Base-by-base conservation (phyloP, 352 stramenopile genomes). In the Phytophthora palmivora region DNA sequence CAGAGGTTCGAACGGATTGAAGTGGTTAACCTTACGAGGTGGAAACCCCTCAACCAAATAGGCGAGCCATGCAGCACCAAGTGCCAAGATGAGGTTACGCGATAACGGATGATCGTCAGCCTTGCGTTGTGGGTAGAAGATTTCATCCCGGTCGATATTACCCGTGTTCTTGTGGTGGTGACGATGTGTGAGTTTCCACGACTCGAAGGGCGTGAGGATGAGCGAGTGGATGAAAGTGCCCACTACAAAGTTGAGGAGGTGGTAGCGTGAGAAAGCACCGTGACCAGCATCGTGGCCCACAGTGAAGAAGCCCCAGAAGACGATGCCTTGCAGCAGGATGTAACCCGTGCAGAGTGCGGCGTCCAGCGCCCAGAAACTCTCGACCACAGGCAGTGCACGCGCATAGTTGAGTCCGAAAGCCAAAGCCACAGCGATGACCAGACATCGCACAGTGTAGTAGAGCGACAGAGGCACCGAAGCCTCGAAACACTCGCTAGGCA, bases 121-220 rank as follows among this genome's bases (percentile, higher is more conserved):
- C 49, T 80, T 79, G 60, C 83, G 83, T 46, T 92, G 83, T 41
- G 85, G 85, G 69, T 91, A 91, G 56, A 92, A 94, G 59, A 92
- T 82, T 61, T 92, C 85, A 52, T 94, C 85, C 15, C 86, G 81
- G 69, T 94, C 85, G 46, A 92, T 87, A 72, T 92, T 92, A 63
- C 85, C 85, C 59, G 83, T 94, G 76, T 94, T 94, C 74, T 91
- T 92, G 81, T 94, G 85, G 72, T 94, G 85, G 58, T 90, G 83
- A 37, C 85, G 83, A 68, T 92, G 85, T 46, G 85, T 87, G 47
- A 92, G 72, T 64, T 92, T 89, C 83, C 85, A 94, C 43, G 76
- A 78, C 67, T 92, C 78, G 71, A 82, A 94, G 18, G 85, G 85
- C 55, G 82, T 91, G 36, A 94, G 77, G 61, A 92, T 88, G 47